Evolutionary conservation across 768 basidiomycete genomes (phyloP), one percentile per base, ranked within the genome.

Genomic region (Leucosporidium creatinivorum): DNA sequence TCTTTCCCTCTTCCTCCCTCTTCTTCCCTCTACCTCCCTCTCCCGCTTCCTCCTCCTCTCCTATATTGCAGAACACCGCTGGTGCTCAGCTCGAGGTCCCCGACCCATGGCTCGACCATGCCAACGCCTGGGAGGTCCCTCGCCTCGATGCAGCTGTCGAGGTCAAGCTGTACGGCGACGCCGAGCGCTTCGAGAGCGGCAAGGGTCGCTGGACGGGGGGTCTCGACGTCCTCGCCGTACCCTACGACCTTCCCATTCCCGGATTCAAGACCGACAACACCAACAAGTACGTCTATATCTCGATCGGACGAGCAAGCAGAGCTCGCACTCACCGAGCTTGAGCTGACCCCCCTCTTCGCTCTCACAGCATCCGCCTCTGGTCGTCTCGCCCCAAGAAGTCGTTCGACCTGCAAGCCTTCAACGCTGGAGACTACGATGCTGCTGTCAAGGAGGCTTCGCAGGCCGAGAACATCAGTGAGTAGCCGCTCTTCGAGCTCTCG

Each of bases 371-470:
- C 17, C 61, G 70, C 31, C 72, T 82, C 7, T 83, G 81, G 81
- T 76, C 78, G 86, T 69, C 78, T 76, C 87, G 87, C 80, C 86
- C 91, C 28, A 90, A 91, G 82, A 82, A 89, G 73, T 90, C 89
- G 1, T 97, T 97, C 76, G 93, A 97, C 79, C 78, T 97, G 72
- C 89, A 92, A 78, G 89, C 88, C 56, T 98, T 97, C 85, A 98
- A 98, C 76, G 91, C 91, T 68, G 94, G 94, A 54, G 87, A 94
- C 79, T 98, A 98, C 77, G 91, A 92, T 75, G 85, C 81, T 10
- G 90, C 93, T 3, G 88, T 98, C 30, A 87, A 89, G 73, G 83
- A 89, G 1, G 89, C 88, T 44, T 92, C 93, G 78, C 87, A 87
- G 72, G 96, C 96, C 17, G 89, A 87, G 66, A 91, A 89, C 47